phyloP scores from a whole-genome alignment of 1,139 yeast genomes.

The Hyphopichia pseudoburtonii region DNA sequence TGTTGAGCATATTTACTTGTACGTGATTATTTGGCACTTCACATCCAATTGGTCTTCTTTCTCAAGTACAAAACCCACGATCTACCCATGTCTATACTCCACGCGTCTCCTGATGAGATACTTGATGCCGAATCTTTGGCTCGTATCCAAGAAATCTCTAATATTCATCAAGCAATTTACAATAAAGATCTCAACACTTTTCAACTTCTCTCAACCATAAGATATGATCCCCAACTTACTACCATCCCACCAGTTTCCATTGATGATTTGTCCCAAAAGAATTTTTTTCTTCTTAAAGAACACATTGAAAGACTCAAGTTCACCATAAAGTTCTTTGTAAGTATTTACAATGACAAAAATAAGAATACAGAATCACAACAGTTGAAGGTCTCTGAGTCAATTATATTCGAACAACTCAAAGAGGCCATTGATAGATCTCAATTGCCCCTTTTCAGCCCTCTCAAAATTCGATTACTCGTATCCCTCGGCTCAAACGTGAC shows the following conservation, averaged over 20 bases:
- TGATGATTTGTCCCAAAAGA: slow-evolving; percentile 24
- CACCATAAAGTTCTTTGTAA: slow-evolving; percentile 54
- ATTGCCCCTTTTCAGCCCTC: slow-evolving; percentile 35
- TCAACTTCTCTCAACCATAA: slow-evolving; percentile 62
- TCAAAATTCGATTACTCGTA: slow-evolving; percentile 61
- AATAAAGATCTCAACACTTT: slow-evolving; percentile 28
- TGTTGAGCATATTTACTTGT: too few relatives aligned
- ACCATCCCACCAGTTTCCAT: slow-evolving; percentile 22
- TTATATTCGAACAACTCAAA: slow-evolving; percentile 46
- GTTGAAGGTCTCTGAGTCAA: slow-evolving; percentile 37
- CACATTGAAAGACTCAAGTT: slow-evolving; percentile 62
- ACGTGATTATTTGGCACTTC: too few relatives aligned
- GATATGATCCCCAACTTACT: slow-evolving; percentile 66
- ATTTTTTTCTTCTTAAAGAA: slow-evolving; percentile 62
- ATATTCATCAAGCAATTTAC: slow-evolving; percentile 1
- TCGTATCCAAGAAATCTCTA: too few relatives aligned
- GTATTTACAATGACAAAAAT: slow-evolving; percentile 10
- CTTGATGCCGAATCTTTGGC: too few relatives aligned
- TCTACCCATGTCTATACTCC: too few relatives aligned
- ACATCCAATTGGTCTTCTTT: too few relatives aligned
- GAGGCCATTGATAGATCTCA: slow-evolving; percentile 33
- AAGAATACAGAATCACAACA: slow-evolving; percentile 9
- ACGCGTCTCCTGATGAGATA: too few relatives aligned
- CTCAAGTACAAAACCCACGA: too few relatives aligned
- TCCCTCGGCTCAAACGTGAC: slow-evolving; percentile 48